Percentiles rank a stretch among this genome's conserved stretches.
These are phyloP conservation scores for Vachellia pachyceras DNA, from an alignment of 306 rosid genomes.

Conservation along the genomic window DNA sequence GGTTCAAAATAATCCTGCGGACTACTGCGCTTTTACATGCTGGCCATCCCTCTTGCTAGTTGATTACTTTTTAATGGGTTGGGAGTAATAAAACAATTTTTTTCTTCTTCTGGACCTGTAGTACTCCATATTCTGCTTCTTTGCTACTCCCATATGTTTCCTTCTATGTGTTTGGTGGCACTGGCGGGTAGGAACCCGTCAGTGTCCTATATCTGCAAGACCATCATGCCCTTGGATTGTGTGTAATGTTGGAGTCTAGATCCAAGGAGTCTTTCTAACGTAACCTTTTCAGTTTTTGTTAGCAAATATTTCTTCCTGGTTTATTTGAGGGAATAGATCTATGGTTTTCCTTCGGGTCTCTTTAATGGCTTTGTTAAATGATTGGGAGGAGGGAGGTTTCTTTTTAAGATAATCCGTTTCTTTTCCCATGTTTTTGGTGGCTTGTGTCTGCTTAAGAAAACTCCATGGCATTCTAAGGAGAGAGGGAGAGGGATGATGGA, in stretches of 20 bases:
- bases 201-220: not conserved
- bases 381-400: not conserved
- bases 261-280: not conserved
- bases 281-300: not conserved
- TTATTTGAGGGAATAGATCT: not conserved
- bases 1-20: constrained; percentile 13
- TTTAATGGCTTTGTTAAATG: not conserved
- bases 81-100: not conserved
- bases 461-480: not conserved
- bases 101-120: not conserved
- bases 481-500: not conserved
- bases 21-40: constrained; percentile 30
- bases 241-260: not conserved
- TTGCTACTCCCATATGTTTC: too few relatives aligned
- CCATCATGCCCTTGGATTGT: not conserved
- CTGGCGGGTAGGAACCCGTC: not conserved
- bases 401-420: not conserved
- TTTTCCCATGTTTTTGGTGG: not conserved
- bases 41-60: constrained; percentile 2
- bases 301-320: not conserved
- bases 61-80: not conserved
- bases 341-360: not conserved
- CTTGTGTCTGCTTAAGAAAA: not conserved
- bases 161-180: too few relatives aligned
- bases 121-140: not conserved